Evolutionary conservation across 1,139 yeast species (phyloP).

Genomic region (Protomyces lactucae-debilis): DNA sequence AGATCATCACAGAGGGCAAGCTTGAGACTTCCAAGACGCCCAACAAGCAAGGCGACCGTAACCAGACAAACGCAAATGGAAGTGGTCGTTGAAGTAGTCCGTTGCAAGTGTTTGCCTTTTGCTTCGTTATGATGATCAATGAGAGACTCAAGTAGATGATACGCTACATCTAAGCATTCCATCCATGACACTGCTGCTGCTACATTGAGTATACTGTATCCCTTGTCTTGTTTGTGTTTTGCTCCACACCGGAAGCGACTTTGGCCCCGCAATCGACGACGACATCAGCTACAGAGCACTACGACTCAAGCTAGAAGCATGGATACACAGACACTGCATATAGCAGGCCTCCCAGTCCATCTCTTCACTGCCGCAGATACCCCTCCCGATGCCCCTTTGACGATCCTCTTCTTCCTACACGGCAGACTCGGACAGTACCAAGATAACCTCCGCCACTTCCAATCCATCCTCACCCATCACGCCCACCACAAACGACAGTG

Average conservation of each 20-base stretch:
- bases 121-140: too few relatives aligned
- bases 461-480: constrained; percentile 4
- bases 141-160: too few relatives aligned
- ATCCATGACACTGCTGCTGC: too few relatives aligned
- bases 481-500: not conserved
- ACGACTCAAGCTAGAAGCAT: too few relatives aligned
- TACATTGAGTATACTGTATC: too few relatives aligned
- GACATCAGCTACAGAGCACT: too few relatives aligned
- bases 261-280: too few relatives aligned
- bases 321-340: constrained; percentile 5
- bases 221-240: too few relatives aligned
- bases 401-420: constrained; percentile 27
- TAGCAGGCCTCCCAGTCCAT: constrained; percentile 36
- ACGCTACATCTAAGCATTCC: too few relatives aligned
- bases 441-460: constrained; percentile 3
- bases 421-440: constrained; percentile 26
- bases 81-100: not conserved
- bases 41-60: constrained; percentile 17
- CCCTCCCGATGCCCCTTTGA: constrained; percentile 3
- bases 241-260: too few relatives aligned
- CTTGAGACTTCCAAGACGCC: constrained; percentile 34
- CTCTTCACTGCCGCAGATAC: constrained; percentile 35
- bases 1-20: constrained; percentile 55
- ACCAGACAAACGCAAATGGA: constrained; percentile 22
- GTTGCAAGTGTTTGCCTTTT: too few relatives aligned